Evolutionary conservation across 2,329 filamentous ascomycete genomes (phyloP), one percentile per base, ranked within the genome.

Genomic region (Pseudonectria buxi): DNA sequence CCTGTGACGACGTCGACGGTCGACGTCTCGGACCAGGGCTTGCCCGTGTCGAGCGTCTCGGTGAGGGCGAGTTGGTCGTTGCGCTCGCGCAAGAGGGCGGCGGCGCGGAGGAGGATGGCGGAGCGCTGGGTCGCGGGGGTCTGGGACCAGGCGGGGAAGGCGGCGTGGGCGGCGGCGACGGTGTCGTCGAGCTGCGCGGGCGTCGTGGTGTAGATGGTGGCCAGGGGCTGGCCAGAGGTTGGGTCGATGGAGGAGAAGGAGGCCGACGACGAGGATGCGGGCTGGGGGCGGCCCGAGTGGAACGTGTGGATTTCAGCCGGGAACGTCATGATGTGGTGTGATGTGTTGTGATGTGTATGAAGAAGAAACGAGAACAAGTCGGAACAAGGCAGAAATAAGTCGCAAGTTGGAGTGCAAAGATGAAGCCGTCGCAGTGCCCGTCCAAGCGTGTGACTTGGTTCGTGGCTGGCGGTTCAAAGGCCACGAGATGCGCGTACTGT

Each of bases 1-100:
- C 87, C 86, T 0, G 86, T 92, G 28, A 81, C 74, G 14, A 94
- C 71, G 56, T 95, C 88, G 18, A 94, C 86, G 0, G 81, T 79
- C 35, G 81, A 85, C 3, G 88, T 94, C 63, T 94, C 87, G 4
- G 82, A 83, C 61, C 75, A 90, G 7, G 87, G 78, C 61, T 94
- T 94, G 55, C 88, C 87, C 0, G 87, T 94, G 59, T 94, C 87
- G 53, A 82, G 70, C 2, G 86, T 94, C 65, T 94, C 87, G 37
- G 86, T 68, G 37, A 72, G 72, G 33, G 87, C 87, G 28, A 94
- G 80, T 37, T 80, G 78, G 53, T 94, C 83, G 59, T 94, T 94
- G 45, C 80, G 77, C 45, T 77, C 65, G 30, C 86, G 82, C 10
- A 94, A 71, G 11, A 94, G 63, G 30, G 75, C 64, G 13, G 84